Base-by-base conservation (phyloP, 192 early-diverging fungal species). In the Umbelopsis isabellina region DNA sequence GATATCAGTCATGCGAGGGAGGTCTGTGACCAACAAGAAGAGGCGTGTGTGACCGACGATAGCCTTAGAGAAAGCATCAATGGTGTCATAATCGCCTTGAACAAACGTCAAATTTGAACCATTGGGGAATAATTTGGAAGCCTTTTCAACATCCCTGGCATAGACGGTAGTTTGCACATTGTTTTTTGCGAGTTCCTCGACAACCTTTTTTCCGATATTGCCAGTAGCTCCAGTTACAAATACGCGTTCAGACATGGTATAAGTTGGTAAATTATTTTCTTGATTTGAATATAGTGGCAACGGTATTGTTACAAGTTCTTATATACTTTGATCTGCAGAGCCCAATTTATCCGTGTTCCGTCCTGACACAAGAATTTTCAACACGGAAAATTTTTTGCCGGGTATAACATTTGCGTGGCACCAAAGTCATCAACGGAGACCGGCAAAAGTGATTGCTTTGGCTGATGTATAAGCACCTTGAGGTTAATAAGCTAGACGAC, bases 161-260 rank as follows among this genome's bases (percentile, higher is more conserved):
- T 69, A 69, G n/a, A 69, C 46, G 3, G 67, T 69, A 22, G 45
- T 46, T 1, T 11, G 46, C 12, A 69, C 49, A 20, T 46, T 30
- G 1, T 49, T 51, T 11, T 46, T 45, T 10, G 22, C 13, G 30
- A 48, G 35, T 30, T 30, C 67, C 27, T 49, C 11, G 35, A 69
- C 67, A 16, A 69, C 23, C 46, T 35, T 49, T 37, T 51, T 46
- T 16, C 67, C 67, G 4, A 69, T 46, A 16, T 49, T 46, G 11
- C 49, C 67, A 15, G 67, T 69, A 21, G 67, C 67, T n/a, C 67
- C 67, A 18, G 33, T 69, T 7, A 69, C 25, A 8, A 50, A 69
- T 16, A 69, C 30, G 35, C 45, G 33, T 11, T 66, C 65, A 41
- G 37, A 41, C 37, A 41, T 41, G 37, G 37, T 41, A 41, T 41